Percentiles rank a stretch among this genome's conserved stretches.
These are phyloP conservation scores for Penicillium pulvis DNA, from an alignment of 495 filamentous ascomycete species.

Conservation along the genomic window DNA sequence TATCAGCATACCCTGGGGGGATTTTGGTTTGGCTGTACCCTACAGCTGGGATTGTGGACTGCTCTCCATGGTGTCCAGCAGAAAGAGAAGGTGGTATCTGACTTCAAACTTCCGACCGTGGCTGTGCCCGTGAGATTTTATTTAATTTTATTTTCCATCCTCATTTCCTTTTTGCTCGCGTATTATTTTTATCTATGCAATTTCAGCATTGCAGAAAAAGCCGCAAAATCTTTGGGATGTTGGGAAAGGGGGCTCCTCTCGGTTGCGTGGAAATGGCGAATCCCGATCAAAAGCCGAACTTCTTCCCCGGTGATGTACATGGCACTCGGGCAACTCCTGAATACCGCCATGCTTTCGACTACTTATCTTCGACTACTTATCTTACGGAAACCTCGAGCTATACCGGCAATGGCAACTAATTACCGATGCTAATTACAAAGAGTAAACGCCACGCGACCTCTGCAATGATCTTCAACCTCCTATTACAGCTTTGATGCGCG, in stretches of 20 bases:
- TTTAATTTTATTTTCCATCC: not conserved
- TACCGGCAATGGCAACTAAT: constrained; percentile 6
- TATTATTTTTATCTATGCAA: not conserved
- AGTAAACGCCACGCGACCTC: not conserved
- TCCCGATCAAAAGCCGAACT: not conserved
- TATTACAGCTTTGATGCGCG: not conserved
- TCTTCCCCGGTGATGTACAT: not conserved
- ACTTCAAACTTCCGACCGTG: constrained; percentile 12
- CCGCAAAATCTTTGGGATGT: not conserved
- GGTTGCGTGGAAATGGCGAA: not conserved
- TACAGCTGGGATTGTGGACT: not conserved
- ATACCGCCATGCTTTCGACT: no score
- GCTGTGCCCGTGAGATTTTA: not conserved
- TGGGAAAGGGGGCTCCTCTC: not conserved
- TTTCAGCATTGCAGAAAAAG: not conserved
- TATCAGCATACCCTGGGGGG: not conserved
- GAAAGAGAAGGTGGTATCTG: constrained; percentile 29
- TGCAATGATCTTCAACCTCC: constrained; percentile 1
- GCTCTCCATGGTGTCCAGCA: not conserved
- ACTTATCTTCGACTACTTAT: no score
- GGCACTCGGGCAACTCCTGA: no score
- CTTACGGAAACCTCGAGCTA: not conserved
- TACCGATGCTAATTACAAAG: not conserved
- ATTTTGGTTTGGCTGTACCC: no score
- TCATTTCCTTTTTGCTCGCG: not conserved